Conservation (phyloP, 768 basidiomycete genomes). For the Chalciporus piperatus region DNA sequence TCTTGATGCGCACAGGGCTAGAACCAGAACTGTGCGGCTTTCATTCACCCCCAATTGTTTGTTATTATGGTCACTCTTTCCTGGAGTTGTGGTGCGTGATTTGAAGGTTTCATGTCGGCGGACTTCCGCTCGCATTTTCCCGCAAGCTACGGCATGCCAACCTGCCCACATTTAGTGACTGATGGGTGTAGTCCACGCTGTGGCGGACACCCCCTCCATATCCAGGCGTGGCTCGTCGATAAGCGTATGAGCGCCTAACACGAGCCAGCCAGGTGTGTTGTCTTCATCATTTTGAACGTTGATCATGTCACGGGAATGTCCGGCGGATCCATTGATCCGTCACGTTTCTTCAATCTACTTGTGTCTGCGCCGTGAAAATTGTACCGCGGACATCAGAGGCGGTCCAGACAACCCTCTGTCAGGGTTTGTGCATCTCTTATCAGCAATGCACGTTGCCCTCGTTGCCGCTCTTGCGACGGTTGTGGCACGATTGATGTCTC, state of each 20-base stretch:
- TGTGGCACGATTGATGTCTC: constrained; percentile 9
- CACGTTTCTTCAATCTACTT: constrained; percentile 14
- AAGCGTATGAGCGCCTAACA: constrained; percentile 16
- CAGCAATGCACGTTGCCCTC: constrained; percentile 18
- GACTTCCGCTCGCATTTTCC: constrained; percentile 21
- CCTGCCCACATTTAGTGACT: constrained; percentile 27
- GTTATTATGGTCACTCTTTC: constrained; percentile 5
- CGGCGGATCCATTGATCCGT: constrained; percentile 23
- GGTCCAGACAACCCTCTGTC: constrained; percentile 10
- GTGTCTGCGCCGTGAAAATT: constrained; percentile 17
- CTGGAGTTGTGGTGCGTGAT: constrained; percentile 8
- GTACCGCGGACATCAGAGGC: constrained; percentile 9
- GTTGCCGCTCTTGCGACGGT: constrained; percentile 10
- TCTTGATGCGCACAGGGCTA: constrained; percentile 15
- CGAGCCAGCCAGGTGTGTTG: constrained; percentile 16
- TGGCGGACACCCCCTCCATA: constrained; percentile 21
- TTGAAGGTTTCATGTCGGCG: constrained; percentile 16
- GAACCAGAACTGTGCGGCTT: constrained; percentile 2
- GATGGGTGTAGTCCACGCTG: constrained; percentile 26
- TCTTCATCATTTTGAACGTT: constrained; percentile 4
- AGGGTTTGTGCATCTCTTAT: constrained; percentile 16
- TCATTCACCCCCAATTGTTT: constrained; percentile 6
- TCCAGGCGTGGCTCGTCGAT: constrained; percentile 12
- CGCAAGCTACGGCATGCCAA: constrained; percentile 25
- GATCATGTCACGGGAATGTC: constrained; percentile 21